phyloP scores from a whole-genome alignment of 306 rosid genomes.

The Vicia sativa region DNA sequence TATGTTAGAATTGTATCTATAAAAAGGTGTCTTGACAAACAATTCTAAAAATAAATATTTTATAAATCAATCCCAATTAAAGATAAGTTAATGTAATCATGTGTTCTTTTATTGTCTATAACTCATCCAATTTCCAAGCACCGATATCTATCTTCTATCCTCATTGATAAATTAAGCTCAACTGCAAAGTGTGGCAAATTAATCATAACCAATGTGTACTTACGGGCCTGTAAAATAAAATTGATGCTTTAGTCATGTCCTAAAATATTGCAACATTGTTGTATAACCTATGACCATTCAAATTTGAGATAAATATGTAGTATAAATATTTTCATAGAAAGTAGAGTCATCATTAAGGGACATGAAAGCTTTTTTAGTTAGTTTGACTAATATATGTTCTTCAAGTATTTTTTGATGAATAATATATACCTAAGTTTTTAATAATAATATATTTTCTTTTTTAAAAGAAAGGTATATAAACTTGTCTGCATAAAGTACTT shows the following conservation, averaged over 20 bases:
- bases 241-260: constrained; percentile 26
- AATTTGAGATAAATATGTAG: background rate
- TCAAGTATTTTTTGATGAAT: too few relatives aligned
- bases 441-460: too few relatives aligned
- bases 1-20: too few relatives aligned
- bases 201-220: constrained; percentile 36
- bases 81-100: constrained; percentile 24
- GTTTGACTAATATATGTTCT: too few relatives aligned
- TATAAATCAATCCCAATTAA: too few relatives aligned
- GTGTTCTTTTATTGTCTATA: background rate
- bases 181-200: constrained; percentile 39
- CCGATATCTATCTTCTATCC: constrained; percentile 4
- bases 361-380: too few relatives aligned
- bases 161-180: constrained; percentile 17
- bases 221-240: constrained; percentile 34
- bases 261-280: constrained; percentile 32
- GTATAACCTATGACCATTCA: constrained; percentile 15
- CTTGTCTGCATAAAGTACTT: constrained; percentile 40
- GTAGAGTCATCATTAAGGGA: constrained; percentile 30
- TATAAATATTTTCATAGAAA: constrained; percentile 17
- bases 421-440: too few relatives aligned
- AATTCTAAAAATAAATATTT: too few relatives aligned
- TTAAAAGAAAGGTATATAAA: background rate
- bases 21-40: too few relatives aligned
- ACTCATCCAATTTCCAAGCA: constrained; percentile 11